Evolutionary conservation across 805 yeast species (phyloP).

Genomic region (Komagataella populi): DNA sequence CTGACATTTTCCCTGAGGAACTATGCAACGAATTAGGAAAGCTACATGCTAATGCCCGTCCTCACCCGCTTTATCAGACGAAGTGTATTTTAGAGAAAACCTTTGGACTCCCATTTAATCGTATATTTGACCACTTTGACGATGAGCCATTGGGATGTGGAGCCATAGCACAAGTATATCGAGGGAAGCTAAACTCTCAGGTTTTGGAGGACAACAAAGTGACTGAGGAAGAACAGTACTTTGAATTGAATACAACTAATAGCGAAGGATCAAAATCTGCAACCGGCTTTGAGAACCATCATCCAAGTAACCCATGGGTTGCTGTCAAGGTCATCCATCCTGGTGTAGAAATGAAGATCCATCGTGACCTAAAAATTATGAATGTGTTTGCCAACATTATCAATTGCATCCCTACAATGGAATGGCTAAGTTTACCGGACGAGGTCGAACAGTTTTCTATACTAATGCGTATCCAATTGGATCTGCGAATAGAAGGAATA

Average conservation of each 20-base stretch:
- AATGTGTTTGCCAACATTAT: slow-evolving; percentile 58
- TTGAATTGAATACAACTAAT: slow-evolving; percentile 13
- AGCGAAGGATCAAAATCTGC: not conserved
- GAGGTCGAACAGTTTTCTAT: slow-evolving; percentile 83
- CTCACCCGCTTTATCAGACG: slow-evolving; percentile 57
- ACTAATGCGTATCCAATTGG: slow-evolving; percentile 82
- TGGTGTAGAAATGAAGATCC: slow-evolving; percentile 52
- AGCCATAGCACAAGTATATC: slow-evolving; percentile 93
- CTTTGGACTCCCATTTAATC: slow-evolving; percentile 45
- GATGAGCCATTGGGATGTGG: slow-evolving; percentile 88
- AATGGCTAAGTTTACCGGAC: slow-evolving; percentile 91
- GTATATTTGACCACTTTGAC: slow-evolving; percentile 68
- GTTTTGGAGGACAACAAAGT: slow-evolving; percentile 13
- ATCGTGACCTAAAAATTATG: slow-evolving; percentile 80
- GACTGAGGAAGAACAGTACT: slow-evolving; percentile 9
- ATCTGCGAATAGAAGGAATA: slow-evolving; percentile 77
- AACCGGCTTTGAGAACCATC: slow-evolving; percentile 13
- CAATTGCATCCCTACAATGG: slow-evolving; percentile 82
- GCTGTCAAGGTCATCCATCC: slow-evolving; percentile 95
- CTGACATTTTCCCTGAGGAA: slow-evolving; percentile 76
- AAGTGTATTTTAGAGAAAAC: slow-evolving; percentile 41
- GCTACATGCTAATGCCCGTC: slow-evolving; percentile 72
- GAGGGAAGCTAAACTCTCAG: slow-evolving; percentile 44
- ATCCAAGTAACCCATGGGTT: slow-evolving; percentile 39
- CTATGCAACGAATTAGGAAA: slow-evolving; percentile 66